Evolutionary conservation across 164 flowering plant species (phyloP), one percentile per base, ranked within the genome.

Genomic region (Warburgia ugandensis): DNA sequence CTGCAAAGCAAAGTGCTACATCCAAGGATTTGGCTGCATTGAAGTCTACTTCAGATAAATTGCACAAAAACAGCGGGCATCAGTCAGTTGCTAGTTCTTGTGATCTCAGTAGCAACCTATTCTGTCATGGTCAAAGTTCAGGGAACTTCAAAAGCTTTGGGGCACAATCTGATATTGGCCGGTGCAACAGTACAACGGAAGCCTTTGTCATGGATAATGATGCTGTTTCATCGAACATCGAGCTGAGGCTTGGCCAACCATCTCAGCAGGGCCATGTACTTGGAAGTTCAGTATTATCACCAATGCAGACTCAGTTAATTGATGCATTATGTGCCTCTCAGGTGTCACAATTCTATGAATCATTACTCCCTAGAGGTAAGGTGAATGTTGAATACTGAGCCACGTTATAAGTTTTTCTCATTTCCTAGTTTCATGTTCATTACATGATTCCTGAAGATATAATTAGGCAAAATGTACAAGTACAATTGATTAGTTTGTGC

Each of bases 231-330:
- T 82, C 89, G 4, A 75, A 66, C 48, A 62, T 76, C 56, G 89
- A 82, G 65, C 57, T 82, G 69, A 79, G 68, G 56, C 89, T 82
- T 70, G 85, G 89, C 43, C 85, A 79, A 49, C 89, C 83, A 58
- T 62, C 72, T 63, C 77, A 75, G 54, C 74, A 63, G 35, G 59
- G 61, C 64, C 44, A 48, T 42, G 43, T 59, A 45, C 36, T 59
- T 48, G 67, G 65, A 55, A 54, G 43, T 54, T 54, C 69, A 25
- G 40, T 45, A 44, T 46, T 23, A 46, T 65, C 56, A 42, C 38
- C 45, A 30, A 32, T 68, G 14, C 59, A 36, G 27, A 39, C 72
- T 52, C 66, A 63, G 54, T 32, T 48, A 28, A 50, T 43, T 29
- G 62, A 57, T 44, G 30, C 47, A 10, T 4, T 56, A 25, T 45